Percentiles rank a stretch among this genome's conserved stretches.
These are phyloP conservation scores for Starmerella bombicola DNA, from an alignment of 805 yeast species.

Conservation along the genomic window DNA sequence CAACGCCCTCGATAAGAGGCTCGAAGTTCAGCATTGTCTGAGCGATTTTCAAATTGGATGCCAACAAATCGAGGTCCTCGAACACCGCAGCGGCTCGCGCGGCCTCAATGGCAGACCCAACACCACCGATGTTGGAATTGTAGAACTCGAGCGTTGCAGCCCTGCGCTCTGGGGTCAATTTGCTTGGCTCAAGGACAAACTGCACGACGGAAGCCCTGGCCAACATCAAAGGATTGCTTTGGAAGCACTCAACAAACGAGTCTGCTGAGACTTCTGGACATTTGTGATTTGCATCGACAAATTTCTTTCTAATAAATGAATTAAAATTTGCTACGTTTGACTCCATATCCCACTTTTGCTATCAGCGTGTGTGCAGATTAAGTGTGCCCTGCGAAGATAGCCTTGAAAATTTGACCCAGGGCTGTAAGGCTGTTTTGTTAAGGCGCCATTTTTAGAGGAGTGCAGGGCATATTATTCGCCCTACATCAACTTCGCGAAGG, in stretches of 20 bases:
- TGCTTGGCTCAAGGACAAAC: slow-evolving; percentile 22
- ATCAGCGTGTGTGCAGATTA: too few relatives aligned
- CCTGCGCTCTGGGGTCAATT: neutral
- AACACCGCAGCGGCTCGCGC: slow-evolving; percentile 38
- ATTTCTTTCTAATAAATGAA: neutral
- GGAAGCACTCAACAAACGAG: neutral
- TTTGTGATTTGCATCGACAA: neutral
- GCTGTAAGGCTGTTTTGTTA: too few relatives aligned
- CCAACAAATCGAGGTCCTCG: slow-evolving; percentile 25
- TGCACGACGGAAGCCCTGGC: slow-evolving; percentile 29
- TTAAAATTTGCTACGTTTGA: neutral
- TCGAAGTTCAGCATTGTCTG: slow-evolving; percentile 1
- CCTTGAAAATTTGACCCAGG: too few relatives aligned
- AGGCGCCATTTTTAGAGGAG: too few relatives aligned
- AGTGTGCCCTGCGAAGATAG: too few relatives aligned
- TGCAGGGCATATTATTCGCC: too few relatives aligned
- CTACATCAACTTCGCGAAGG: too few relatives aligned
- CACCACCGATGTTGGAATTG: slow-evolving; percentile 21
- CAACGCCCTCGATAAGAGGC: slow-evolving; percentile 3
- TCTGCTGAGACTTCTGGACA: neutral
- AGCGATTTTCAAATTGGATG: slow-evolving; percentile 19
- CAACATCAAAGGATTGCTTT: slow-evolving; percentile 24
- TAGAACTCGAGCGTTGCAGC: slow-evolving; percentile 1
- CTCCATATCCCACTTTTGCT: neutral
- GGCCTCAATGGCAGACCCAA: slow-evolving; percentile 46